phyloP scores from a whole-genome alignment of 148 eudicot genomes.

The Silene conica region DNA sequence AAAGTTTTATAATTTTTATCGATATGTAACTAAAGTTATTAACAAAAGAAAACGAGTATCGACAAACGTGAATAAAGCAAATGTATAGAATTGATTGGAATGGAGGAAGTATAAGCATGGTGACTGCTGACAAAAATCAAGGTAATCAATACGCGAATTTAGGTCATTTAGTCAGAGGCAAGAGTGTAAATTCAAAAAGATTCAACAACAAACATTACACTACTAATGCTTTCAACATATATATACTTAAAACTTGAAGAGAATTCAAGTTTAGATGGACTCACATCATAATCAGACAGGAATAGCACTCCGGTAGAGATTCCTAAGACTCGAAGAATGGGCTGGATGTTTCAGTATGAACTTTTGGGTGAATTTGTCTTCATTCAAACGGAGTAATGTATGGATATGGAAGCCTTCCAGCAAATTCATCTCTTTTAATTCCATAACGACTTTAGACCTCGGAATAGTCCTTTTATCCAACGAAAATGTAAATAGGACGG shows the following conservation, averaged over 20 bases:
- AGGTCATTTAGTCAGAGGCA: too few relatives aligned
- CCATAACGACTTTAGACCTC: conserved; percentile 17
- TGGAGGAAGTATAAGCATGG: too few relatives aligned
- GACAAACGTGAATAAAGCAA: too few relatives aligned
- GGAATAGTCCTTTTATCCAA: conserved; percentile 20
- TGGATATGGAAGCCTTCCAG: neutral
- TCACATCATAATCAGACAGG: conserved; percentile 2
- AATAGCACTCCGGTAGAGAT: conserved; percentile 1
- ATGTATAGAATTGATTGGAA: too few relatives aligned
- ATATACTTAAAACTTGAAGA: too few relatives aligned
- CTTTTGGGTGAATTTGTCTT: neutral
- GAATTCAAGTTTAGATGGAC: neutral
- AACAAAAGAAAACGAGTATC: too few relatives aligned
- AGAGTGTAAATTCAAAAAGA: neutral
- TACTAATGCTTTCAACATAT: neutral
- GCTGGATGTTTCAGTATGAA: conserved; percentile 10
- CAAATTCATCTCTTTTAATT: conserved; percentile 11
- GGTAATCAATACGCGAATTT: neutral
- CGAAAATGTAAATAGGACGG: conserved; percentile 4
- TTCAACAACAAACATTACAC: neutral
- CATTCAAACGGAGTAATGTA: neutral
- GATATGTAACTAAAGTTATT: too few relatives aligned
- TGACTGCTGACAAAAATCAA: neutral
- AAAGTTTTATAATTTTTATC: too few relatives aligned
- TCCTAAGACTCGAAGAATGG: neutral